Evolutionary conservation across 306 rosid species (phyloP).

Genomic region (Pterocarpus santalinus): DNA sequence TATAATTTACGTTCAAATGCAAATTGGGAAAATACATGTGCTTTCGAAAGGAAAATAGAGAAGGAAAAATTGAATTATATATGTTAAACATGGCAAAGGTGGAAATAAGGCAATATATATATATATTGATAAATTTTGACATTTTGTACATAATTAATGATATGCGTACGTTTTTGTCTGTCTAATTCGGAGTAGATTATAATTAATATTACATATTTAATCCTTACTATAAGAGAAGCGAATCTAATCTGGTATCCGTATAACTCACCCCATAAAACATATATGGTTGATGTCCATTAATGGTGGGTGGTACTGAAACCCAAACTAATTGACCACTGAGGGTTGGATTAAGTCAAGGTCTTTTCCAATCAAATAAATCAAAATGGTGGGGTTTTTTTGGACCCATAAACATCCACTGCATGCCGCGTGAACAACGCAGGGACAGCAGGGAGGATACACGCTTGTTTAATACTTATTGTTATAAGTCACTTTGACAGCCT

Average conservation of each 20-base stretch:
- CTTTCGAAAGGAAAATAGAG: neutral
- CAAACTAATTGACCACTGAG: slow-evolving; percentile 26
- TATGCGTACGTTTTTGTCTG: neutral
- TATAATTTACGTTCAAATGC: neutral
- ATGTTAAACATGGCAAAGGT: neutral
- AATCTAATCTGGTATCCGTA: neutral
- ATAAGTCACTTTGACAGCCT: slow-evolving; percentile 43
- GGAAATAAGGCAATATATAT: neutral
- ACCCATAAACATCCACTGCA: slow-evolving; percentile 38
- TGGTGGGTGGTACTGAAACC: slow-evolving; percentile 29
- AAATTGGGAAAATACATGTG: neutral
- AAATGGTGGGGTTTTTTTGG: neutral
- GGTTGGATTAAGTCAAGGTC: slow-evolving; percentile 50
- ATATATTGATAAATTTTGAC: neutral
- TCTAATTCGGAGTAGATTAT: neutral
- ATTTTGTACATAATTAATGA: neutral
- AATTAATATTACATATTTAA: neutral
- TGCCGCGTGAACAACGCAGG: slow-evolving; percentile 62
- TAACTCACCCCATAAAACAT: neutral
- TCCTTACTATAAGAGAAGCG: neutral
- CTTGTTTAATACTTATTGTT: neutral
- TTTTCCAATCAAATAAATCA: slow-evolving; percentile 30
- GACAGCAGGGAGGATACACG: slow-evolving; percentile 37
- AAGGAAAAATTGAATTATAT: neutral
- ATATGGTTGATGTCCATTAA: slow-evolving; percentile 13